Evolutionary conservation across 257 asterid species (phyloP).

Genomic region (Striga asiatica): DNA sequence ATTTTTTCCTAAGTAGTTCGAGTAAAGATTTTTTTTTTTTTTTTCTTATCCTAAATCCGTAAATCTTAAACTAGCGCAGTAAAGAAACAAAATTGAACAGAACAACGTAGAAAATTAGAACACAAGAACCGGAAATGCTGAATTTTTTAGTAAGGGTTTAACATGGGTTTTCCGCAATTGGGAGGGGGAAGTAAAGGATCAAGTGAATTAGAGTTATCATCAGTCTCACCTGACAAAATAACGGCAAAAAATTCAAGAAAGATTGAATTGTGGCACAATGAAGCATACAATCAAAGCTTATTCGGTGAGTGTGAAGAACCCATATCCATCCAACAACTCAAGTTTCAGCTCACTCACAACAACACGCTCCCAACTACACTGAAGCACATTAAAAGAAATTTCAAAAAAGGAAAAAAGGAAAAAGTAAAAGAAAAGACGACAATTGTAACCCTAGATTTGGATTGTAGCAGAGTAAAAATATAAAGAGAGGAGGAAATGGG

Average conservation of each 20-base stretch:
- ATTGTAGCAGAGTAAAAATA: conserved; percentile 23
- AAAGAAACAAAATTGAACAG: conserved; percentile 3
- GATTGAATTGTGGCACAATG: conserved; percentile 17
- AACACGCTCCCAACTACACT: conserved; percentile 11
- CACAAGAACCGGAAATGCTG: neutral
- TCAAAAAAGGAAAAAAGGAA: conserved; percentile 9
- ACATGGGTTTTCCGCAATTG: conserved; percentile 38
- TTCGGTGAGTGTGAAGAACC: conserved; percentile 31
- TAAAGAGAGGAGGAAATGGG: conserved; percentile 16
- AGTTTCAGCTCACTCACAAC: conserved; percentile 19
- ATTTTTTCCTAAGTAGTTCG: too few relatives aligned
- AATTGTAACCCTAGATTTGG: conserved; percentile 93
- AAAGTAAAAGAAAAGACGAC: too few relatives aligned
- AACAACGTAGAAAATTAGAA: neutral
- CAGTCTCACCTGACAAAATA: conserved; percentile 8
- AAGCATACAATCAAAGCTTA: conserved; percentile 26
- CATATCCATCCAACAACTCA: conserved; percentile 20
- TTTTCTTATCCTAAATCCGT: conserved; percentile 4
- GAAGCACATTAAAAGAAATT: conserved; percentile 16
- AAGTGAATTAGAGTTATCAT: conserved; percentile 9
- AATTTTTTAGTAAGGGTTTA: conserved; percentile 35
- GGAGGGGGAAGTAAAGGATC: neutral
- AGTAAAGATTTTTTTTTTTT: neutral
- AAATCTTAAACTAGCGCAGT: conserved; percentile 25
- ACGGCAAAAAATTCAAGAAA: conserved; percentile 2